Percentiles rank a stretch among this genome's conserved stretches.
Conservation (phyloP, 768 basidiomycete genomes). For the Kwoniella sp. region DNA sequence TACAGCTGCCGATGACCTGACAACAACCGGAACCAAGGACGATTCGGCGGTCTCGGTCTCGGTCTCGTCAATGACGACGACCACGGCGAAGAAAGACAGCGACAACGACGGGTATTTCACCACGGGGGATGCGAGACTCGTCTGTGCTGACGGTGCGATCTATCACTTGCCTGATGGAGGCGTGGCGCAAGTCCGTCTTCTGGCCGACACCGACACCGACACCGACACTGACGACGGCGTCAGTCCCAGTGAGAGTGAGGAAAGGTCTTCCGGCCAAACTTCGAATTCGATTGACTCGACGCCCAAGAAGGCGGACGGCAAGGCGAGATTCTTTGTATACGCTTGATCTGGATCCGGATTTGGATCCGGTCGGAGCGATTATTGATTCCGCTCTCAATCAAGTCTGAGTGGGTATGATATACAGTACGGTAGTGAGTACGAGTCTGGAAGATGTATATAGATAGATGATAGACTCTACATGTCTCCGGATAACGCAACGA, state of each 20-base stretch:
- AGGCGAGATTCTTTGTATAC: constrained; percentile 14
- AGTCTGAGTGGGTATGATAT: no score
- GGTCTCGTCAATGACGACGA: no score
- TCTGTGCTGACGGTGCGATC: constrained; percentile 81
- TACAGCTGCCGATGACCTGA: no score
- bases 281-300: no score
- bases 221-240: background rate
- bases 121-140: constrained; percentile 47
- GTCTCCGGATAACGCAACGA: no score
- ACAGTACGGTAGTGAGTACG: no score
- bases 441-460: no score
- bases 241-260: background rate
- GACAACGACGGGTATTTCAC: constrained; percentile 4
- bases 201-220: background rate
- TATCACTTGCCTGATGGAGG: constrained; percentile 67
- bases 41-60: no score
- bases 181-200: constrained; percentile 56
- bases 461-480: no score
- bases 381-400: no score
- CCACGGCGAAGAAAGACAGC: constrained; percentile 9
- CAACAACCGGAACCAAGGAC: background rate
- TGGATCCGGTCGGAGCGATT: no score
- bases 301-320: background rate
- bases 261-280: no score
- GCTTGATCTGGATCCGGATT: background rate